A percentile compares a stretch with the other conserved stretches of the same genome.
These are phyloP conservation scores for Iris macrosiphon DNA, from an alignment of 106 monocot species.

Conservation along the genomic window DNA sequence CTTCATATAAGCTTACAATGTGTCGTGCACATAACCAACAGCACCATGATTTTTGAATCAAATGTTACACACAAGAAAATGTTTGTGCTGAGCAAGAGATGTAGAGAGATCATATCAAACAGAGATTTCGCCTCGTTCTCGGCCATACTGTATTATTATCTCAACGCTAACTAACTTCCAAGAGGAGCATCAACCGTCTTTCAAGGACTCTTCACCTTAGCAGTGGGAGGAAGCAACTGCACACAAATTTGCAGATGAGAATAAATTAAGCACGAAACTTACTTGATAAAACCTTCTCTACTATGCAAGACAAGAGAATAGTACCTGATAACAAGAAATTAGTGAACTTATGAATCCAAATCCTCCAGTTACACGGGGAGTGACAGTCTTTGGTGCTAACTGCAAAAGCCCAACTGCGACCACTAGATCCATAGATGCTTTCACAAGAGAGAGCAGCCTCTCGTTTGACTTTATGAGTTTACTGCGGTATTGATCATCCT, in stretches of 20 bases:
- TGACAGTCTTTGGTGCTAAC: slow-evolving; percentile 73
- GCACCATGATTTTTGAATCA: no score
- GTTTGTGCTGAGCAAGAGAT: no score
- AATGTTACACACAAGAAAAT: no score
- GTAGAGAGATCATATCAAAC: no score
- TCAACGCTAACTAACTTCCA: no score
- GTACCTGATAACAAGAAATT: slow-evolving; percentile 92
- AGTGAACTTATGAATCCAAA: slow-evolving; percentile 71
- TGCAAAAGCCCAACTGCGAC: slow-evolving; percentile 87
- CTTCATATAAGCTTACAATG: no score
- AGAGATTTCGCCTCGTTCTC: no score
- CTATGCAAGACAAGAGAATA: neutral
- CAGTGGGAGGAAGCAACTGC: slow-evolving; percentile 75
- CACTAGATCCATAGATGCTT: slow-evolving; percentile 70
- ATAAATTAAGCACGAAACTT: neutral
- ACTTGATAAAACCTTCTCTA: neutral
- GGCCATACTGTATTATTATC: no score
- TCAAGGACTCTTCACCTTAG: slow-evolving; percentile 58
- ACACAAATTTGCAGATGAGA: neutral
- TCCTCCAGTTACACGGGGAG: slow-evolving; percentile 78
- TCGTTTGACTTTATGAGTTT: slow-evolving; percentile 72
- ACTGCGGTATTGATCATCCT: slow-evolving; percentile 64
- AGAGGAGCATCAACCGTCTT: neutral
- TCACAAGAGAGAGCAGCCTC: slow-evolving; percentile 60
- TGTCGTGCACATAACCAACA: no score